Evolutionary conservation across 768 basidiomycete species (phyloP).

Genomic region (Psilocybe cubensis): DNA sequence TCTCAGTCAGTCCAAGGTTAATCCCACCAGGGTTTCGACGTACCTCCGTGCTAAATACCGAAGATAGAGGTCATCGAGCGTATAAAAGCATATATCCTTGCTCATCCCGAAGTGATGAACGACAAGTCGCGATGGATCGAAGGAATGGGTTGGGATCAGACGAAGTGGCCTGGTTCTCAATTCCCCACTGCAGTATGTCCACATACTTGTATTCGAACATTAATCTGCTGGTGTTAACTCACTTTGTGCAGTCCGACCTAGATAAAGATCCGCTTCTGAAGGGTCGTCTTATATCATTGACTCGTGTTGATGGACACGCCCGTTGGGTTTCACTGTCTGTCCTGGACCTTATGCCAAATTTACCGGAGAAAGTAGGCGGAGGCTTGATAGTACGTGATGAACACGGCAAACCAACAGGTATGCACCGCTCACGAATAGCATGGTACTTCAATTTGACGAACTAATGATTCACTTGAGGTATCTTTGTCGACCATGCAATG

Average conservation of each 20-base stretch:
- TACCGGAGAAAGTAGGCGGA: conserved; percentile 70
- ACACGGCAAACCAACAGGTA: conserved; percentile 71
- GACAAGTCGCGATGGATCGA: conserved; percentile 72
- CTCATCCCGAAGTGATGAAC: conserved; percentile 56
- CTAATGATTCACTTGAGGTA: conserved; percentile 40
- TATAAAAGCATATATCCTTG: conserved; percentile 59
- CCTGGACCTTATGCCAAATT: conserved; percentile 59
- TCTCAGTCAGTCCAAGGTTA: conserved; percentile 63
- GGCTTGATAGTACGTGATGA: conserved; percentile 73
- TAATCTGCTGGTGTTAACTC: neutral
- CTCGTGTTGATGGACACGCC: conserved; percentile 84
- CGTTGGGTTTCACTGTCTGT: conserved; percentile 83
- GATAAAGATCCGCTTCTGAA: conserved; percentile 68
- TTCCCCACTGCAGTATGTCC: conserved; percentile 75
- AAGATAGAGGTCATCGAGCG: conserved; percentile 61
- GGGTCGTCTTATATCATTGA: conserved; percentile 72
- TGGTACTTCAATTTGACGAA: neutral
- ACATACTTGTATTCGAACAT: neutral
- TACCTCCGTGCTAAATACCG: neutral
- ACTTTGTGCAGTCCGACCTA: conserved; percentile 65
- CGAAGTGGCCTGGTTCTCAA: conserved; percentile 60
- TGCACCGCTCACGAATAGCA: too few relatives aligned
- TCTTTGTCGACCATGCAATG: conserved; percentile 92
- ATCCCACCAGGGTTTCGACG: neutral
- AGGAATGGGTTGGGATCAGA: conserved; percentile 96